phyloP scores from a whole-genome alignment of 2,329 filamentous ascomycete species.

The Knufia petricola region DNA sequence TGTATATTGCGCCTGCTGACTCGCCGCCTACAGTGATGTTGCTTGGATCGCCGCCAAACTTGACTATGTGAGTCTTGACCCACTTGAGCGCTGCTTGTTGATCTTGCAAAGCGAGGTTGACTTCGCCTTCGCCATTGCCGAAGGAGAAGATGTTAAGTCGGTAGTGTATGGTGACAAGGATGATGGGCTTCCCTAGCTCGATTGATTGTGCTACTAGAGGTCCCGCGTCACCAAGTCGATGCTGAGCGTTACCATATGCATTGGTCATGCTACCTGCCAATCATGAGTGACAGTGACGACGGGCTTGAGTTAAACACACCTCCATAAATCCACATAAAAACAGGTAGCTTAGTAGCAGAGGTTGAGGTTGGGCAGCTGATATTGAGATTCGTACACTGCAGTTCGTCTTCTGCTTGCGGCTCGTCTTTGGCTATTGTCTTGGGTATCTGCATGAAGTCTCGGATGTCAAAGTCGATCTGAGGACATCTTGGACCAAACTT shows the following conservation, averaged over 20 bases:
- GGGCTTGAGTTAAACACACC: too few species aligned
- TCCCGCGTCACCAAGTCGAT: slow-evolving; percentile 1
- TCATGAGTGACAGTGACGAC: too few species aligned
- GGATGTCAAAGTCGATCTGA: slow-evolving; percentile 1
- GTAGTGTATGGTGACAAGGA: slow-evolving; percentile 41
- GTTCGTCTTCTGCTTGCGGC: not conserved
- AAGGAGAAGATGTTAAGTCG: slow-evolving; percentile 37
- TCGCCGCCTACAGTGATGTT: slow-evolving; percentile 4
- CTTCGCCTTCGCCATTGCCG: slow-evolving; percentile 34
- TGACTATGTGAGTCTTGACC: slow-evolving; percentile 31
- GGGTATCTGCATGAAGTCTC: slow-evolving; percentile 8
- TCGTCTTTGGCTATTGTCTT: slow-evolving; percentile 5
- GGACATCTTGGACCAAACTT: slow-evolving; percentile 9
- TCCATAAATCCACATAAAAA: slow-evolving; percentile 9
- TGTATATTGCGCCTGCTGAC: not conserved
- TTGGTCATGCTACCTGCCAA: not conserved
- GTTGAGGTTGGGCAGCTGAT: not conserved
- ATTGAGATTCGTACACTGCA: slow-evolving; percentile 7
- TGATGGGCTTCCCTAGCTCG: slow-evolving; percentile 36
- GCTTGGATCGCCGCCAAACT: slow-evolving; percentile 32
- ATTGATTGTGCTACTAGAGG: slow-evolving; percentile 36
- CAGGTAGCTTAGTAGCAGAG: not conserved
- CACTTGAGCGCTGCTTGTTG: slow-evolving; percentile 30
- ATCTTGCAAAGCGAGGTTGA: slow-evolving; percentile 38
- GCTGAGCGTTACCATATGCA: not conserved